A percentile compares a stretch with the other conserved stretches of the same genome.
These are phyloP conservation scores for Suhomyces atakaporum DNA, from an alignment of 1,139 yeast species.

Conservation along the genomic window DNA sequence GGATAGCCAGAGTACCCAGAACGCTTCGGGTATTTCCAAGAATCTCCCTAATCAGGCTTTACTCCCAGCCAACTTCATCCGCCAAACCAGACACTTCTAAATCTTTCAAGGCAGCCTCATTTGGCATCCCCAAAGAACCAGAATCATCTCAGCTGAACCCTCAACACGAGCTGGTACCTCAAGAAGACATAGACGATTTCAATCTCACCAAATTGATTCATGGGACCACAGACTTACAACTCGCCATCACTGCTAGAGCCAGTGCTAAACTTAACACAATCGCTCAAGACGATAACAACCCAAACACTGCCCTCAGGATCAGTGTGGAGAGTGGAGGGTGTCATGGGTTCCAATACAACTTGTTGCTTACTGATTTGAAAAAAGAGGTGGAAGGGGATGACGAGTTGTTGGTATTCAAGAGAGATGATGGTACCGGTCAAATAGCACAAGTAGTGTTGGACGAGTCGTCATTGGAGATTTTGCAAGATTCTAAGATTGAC, in stretches of 20 bases:
- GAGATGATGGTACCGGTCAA: conserved; percentile 44
- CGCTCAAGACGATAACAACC: conserved; percentile 57
- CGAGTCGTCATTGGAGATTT: conserved; percentile 73
- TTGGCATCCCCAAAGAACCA: conserved; percentile 19
- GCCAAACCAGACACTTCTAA: conserved; percentile 15
- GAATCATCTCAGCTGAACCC: background rate
- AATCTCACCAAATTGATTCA: conserved; percentile 31
- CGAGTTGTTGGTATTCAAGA: conserved; percentile 57
- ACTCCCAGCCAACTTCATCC: conserved; percentile 2
- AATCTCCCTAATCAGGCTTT: too few relatives aligned
- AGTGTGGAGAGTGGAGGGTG: conserved; percentile 98
- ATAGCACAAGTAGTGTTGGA: conserved; percentile 73
- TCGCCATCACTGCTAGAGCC: conserved; percentile 47
- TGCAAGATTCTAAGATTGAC: conserved; percentile 85
- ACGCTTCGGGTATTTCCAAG: too few relatives aligned
- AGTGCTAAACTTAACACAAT: conserved; percentile 56
- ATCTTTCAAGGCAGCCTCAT: conserved; percentile 29
- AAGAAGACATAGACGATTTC: conserved; percentile 33
- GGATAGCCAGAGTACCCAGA: too few relatives aligned
- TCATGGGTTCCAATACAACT: conserved; percentile 92
- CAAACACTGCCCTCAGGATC: conserved; percentile 66
- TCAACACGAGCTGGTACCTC: conserved; percentile 18
- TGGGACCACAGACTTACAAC: conserved; percentile 38
- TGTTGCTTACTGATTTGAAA: conserved; percentile 57
- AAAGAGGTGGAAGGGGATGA: conserved; percentile 43